Base-by-base conservation (phyloP, 768 basidiomycete genomes). In the Amylocystis lapponica region DNA sequence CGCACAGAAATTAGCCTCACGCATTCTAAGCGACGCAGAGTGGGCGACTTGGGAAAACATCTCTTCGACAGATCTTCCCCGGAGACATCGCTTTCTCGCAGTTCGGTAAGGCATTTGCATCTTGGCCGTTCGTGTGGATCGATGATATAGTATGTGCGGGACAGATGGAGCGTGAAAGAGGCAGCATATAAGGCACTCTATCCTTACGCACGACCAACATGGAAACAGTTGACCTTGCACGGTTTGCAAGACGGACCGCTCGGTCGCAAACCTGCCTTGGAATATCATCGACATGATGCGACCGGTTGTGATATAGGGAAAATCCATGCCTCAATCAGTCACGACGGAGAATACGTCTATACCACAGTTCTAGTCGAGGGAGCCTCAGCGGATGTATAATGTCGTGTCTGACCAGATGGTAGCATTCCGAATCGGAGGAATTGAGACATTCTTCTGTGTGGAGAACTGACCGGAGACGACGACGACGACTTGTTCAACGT, bases 161-260 rank as follows among this genome's bases (percentile, higher is more conserved):
- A 3, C 52, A 92, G 89, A 13, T 93, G 87, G 86, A 70, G 78
- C 25, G 74, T 86, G 16, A 93, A 93, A 53, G 90, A 93, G 62
- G 86, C 90, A 0, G 79, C 81, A 0, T 93, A 91, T 67, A 93
- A 93, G 57, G 90, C 89, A 0, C 56, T 90, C 46, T 88, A 78
- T 57, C 88, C 88, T 0, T 23, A 46, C 16, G 56, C 73, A 31
- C 66, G 55, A 25, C 78, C 85, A 14, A 77, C 75, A 6, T 92
- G 89, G 90, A 86, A 87, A 55, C 78, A 90, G 20, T 60, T 91
- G 46, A 46, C 61, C 12, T 61, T 63, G 35, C 63, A 59, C 30
- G 56, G 66, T 27, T 38, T 65, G 31, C 12, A 47, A 55, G 23
- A 25, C 45, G 49, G 23, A 72, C 72, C 45, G 69, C 72, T 26